A percentile compares a stretch with the other conserved stretches of the same genome.
phyloP scores from a whole-genome alignment of 371 early-diverging fungal genomes.

The Mucor sp. region DNA sequence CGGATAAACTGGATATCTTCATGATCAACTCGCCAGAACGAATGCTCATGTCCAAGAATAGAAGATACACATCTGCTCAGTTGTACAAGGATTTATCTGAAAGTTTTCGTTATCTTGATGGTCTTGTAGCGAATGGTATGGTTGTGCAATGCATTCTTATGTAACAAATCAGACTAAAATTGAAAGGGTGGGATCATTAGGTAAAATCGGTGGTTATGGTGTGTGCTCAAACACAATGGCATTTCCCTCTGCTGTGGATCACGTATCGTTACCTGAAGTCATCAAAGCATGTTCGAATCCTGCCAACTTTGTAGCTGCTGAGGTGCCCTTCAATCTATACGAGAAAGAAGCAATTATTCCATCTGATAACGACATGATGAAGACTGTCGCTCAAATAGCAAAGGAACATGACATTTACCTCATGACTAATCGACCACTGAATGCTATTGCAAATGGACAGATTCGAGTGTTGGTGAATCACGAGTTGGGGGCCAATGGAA shows the following conservation, averaged over 20 bases:
- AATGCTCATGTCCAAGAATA: slow-evolving; percentile 60
- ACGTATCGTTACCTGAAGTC: slow-evolving; percentile 51
- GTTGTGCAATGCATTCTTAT: background rate
- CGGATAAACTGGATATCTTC: slow-evolving; percentile 68
- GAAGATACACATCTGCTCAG: slow-evolving; percentile 35
- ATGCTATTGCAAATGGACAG: slow-evolving; percentile 67
- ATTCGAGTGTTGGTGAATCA: slow-evolving; percentile 64
- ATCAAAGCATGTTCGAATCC: slow-evolving; percentile 36
- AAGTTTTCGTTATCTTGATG: slow-evolving; percentile 67
- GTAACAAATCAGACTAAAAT: background rate
- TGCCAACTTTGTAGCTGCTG: slow-evolving; percentile 62
- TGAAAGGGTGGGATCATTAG: slow-evolving; percentile 8
- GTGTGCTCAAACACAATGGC: slow-evolving; percentile 73
- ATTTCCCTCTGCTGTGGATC: slow-evolving; percentile 60
- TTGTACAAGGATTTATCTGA: slow-evolving; percentile 60
- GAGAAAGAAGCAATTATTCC: slow-evolving; percentile 61
- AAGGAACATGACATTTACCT: slow-evolving; percentile 61
- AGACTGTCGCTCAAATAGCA: slow-evolving; percentile 59
- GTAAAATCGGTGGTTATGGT: slow-evolving; percentile 72
- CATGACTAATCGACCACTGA: slow-evolving; percentile 76
- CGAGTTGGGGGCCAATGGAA: slow-evolving; percentile 33
- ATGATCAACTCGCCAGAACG: slow-evolving; percentile 84
- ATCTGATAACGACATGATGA: slow-evolving; percentile 11
- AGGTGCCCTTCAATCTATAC: slow-evolving; percentile 79
- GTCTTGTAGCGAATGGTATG: slow-evolving; percentile 58